phyloP scores from a whole-genome alignment of 768 basidiomycete genomes.

The Russula earlei region DNA sequence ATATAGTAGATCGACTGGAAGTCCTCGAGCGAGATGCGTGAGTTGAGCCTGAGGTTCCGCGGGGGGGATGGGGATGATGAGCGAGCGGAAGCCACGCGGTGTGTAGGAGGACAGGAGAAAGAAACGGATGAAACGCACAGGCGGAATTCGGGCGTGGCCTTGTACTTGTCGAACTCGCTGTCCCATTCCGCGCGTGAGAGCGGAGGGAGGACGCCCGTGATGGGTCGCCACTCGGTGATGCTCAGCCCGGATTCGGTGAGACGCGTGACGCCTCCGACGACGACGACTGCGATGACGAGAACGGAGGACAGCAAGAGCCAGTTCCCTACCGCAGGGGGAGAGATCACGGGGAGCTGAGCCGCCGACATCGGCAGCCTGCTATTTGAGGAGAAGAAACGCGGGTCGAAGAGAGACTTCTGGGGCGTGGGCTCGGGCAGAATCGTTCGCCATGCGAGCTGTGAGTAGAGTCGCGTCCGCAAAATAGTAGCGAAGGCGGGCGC shows the following conservation, averaged over 20 bases:
- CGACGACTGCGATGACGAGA: slow-evolving; percentile 84
- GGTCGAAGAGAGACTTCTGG: slow-evolving; percentile 21
- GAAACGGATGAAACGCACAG: slow-evolving; percentile 45
- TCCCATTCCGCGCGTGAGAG: slow-evolving; percentile 69
- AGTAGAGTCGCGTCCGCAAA: not conserved
- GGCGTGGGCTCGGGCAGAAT: not conserved
- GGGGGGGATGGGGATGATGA: slow-evolving; percentile 1
- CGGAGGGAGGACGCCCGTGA: slow-evolving; percentile 84
- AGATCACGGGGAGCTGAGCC: slow-evolving; percentile 43
- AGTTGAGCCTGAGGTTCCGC: slow-evolving; percentile 68
- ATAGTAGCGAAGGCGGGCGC: too few relatives aligned
- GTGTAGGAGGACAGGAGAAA: too few relatives aligned
- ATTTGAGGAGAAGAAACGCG: slow-evolving; percentile 35
- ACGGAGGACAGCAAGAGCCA: slow-evolving; percentile 84
- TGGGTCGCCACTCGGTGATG: slow-evolving; percentile 96
- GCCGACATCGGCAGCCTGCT: slow-evolving; percentile 13
- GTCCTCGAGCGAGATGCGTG: slow-evolving; percentile 74
- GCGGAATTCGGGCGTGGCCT: slow-evolving; percentile 89
- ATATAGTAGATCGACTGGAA: slow-evolving; percentile 97
- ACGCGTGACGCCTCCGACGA: slow-evolving; percentile 93
- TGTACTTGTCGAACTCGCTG: slow-evolving; percentile 89
- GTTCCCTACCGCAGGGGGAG: slow-evolving; percentile 60
- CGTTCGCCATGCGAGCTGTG: not conserved
- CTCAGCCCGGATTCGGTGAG: slow-evolving; percentile 95
- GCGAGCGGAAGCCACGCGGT: not conserved